A percentile compares a stretch with the other conserved stretches of the same genome.
phyloP scores from a whole-genome alignment of 208 protist species.

The Crithidia brevicula region DNA sequence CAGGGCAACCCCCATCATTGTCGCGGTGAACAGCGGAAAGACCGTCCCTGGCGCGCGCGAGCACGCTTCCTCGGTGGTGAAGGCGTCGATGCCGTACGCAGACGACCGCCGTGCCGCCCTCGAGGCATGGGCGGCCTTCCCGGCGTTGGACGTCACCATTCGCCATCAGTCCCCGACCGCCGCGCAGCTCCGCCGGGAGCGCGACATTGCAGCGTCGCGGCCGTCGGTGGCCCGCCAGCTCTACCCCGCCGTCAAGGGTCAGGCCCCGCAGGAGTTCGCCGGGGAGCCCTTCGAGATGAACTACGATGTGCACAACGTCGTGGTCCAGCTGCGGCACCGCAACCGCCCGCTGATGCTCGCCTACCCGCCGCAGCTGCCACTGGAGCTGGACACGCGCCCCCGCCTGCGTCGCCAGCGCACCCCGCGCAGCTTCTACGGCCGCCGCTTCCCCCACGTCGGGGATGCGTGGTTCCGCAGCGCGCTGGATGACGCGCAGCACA shows the following conservation, averaged over 20 bases:
- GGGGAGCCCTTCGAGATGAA: slow-evolving; percentile 65
- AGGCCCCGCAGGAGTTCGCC: slow-evolving; percentile 46
- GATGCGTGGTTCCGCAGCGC: slow-evolving; percentile 59
- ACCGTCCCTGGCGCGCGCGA: neutral
- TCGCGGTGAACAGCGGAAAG: neutral
- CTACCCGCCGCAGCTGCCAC: slow-evolving; percentile 53
- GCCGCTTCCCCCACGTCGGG: slow-evolving; percentile 31
- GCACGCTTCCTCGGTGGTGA: neutral
- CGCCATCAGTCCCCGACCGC: slow-evolving; percentile 18
- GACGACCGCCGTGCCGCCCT: slow-evolving; percentile 32
- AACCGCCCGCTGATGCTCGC: slow-evolving; percentile 39
- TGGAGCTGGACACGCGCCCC: slow-evolving; percentile 38
- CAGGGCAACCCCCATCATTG: neutral
- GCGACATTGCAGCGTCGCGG: slow-evolving; percentile 2
- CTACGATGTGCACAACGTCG: slow-evolving; percentile 57
- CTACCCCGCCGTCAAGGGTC: slow-evolving; percentile 33
- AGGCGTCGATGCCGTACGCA: slow-evolving; percentile 20
- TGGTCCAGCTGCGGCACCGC: slow-evolving; percentile 50
- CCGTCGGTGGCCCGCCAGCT: slow-evolving; percentile 18
- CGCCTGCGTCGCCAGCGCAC: slow-evolving; percentile 56
- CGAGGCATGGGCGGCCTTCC: slow-evolving; percentile 36
- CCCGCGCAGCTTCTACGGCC: slow-evolving; percentile 76
- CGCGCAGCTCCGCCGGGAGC: slow-evolving; percentile 20
- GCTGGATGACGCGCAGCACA: slow-evolving; percentile 37
- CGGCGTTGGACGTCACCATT: slow-evolving; percentile 30